These are phyloP conservation scores for Cladosporium sp. DNA, from an alignment of 2,329 filamentous ascomycete genomes.

Conservation along the genomic window DNA sequence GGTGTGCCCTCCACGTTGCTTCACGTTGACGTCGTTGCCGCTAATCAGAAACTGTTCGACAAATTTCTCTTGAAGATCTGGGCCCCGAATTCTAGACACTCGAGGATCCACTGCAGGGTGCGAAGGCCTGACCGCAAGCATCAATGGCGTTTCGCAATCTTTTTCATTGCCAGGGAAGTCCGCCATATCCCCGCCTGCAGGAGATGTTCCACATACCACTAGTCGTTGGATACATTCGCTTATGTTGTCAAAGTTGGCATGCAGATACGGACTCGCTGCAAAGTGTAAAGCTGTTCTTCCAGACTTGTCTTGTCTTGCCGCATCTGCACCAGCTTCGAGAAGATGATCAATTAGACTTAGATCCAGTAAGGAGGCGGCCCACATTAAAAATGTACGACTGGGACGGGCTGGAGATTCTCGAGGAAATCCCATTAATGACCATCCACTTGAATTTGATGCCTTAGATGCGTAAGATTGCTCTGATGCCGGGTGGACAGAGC, in stretches of 20 bases:
- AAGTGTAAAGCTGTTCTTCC: neutral
- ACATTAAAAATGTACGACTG: neutral
- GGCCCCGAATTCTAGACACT: neutral
- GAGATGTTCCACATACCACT: too few relatives aligned
- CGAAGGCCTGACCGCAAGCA: neutral
- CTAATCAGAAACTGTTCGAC: neutral
- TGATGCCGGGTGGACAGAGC: too few relatives aligned
- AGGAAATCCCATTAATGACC: neutral
- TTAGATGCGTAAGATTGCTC: neutral
- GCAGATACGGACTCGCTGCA: neutral
- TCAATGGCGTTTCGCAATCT: neutral
- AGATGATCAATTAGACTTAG: neutral
- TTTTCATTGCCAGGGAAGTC: too few relatives aligned
- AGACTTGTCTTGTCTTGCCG: neutral
- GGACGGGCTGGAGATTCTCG: neutral
- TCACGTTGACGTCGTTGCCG: neutral
- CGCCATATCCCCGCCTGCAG: neutral
- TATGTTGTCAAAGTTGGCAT: neutral
- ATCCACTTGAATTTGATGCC: neutral
- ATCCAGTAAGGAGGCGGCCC: neutral
- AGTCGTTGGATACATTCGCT: neutral
- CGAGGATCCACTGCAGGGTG: neutral
- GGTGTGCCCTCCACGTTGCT: neutral
- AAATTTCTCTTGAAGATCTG: neutral
- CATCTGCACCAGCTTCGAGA: neutral